phyloP scores from a whole-genome alignment of 2,329 filamentous ascomycete species.

The Gnomoniopsis smithogilvyi region DNA sequence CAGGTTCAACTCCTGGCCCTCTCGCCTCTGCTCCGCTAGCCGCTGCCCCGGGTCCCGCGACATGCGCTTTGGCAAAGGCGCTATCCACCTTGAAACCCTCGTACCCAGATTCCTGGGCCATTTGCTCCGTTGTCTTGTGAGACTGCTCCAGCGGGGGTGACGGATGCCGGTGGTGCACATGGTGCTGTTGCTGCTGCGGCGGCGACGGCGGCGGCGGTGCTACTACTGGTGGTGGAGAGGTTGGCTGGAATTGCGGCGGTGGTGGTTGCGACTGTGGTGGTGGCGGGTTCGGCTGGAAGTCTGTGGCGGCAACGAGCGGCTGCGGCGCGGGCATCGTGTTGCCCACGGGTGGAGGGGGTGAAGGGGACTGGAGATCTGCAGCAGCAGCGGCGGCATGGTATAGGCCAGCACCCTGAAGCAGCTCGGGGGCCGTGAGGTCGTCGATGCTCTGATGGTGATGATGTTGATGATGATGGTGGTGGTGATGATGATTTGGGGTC shows the following conservation, averaged over 20 bases:
- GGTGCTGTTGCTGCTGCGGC: background rate
- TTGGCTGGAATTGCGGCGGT: background rate
- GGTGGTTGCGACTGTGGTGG: background rate
- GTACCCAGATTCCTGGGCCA: conserved; percentile 48
- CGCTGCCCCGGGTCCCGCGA: conserved; percentile 46
- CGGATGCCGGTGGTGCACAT: background rate
- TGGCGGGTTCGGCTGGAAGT: conserved; percentile 17
- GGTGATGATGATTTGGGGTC: conserved; percentile 13
- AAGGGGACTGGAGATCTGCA: conserved; percentile 13
- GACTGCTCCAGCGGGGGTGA: background rate
- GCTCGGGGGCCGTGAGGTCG: conserved; percentile 12
- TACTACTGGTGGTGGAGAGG: background rate
- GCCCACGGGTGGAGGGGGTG: conserved; percentile 13
- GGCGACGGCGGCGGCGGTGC: background rate
- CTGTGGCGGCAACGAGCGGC: conserved; percentile 18
- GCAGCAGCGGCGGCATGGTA: conserved; percentile 10
- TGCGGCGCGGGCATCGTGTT: conserved; percentile 16
- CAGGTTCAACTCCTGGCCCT: conserved; percentile 53
- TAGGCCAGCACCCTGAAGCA: conserved; percentile 6
- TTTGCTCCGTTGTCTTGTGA: conserved; percentile 39
- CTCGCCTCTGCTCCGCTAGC: conserved; percentile 49
- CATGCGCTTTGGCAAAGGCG: conserved; percentile 52
- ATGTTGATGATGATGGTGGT: conserved; percentile 1
- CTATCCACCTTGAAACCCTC: conserved; percentile 46
- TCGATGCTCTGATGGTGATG: conserved; percentile 11